Evolutionary conservation across 306 rosid genomes (phyloP).

Genomic region (Cucumis sativus): DNA sequence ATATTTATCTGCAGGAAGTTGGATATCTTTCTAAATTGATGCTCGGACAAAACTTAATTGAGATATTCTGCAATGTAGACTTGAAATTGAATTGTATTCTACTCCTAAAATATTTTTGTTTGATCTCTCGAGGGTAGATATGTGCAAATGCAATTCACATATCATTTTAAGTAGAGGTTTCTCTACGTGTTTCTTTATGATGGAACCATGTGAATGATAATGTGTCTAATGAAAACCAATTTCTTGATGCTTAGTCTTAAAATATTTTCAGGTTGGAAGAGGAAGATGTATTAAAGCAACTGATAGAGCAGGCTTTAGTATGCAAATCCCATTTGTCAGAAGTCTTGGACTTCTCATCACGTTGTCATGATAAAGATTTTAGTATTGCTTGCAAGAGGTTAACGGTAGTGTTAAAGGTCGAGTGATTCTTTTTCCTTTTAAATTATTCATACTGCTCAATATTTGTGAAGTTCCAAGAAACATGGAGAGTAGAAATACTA

Average conservation of each 20-base stretch:
- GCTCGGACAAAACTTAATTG: background rate
- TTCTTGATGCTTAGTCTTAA: background rate
- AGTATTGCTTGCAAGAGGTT: conserved; percentile 29
- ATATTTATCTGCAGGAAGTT: background rate
- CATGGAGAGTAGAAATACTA: background rate
- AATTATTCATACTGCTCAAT: background rate
- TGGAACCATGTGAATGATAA: background rate
- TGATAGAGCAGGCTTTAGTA: conserved; percentile 49
- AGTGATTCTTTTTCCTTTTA: background rate
- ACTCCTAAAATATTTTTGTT: background rate
- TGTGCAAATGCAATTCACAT: background rate
- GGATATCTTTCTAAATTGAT: background rate
- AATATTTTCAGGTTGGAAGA: conserved; percentile 56
- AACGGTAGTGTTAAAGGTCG: conserved; percentile 52
- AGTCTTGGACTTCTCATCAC: conserved; percentile 31
- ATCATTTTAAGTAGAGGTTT: background rate
- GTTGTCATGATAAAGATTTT: conserved; percentile 36
- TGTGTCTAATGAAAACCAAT: background rate
- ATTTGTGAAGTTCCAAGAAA: background rate
- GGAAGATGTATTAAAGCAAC: conserved; percentile 36
- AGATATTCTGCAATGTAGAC: background rate
- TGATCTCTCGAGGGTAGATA: background rate
- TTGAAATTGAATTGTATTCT: background rate
- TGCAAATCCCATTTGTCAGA: conserved; percentile 50
- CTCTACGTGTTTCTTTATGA: background rate